A percentile compares a stretch with the other conserved stretches of the same genome.
These are phyloP conservation scores for Trypanosoma cruzi DNA, from an alignment of 208 protist species.

Conservation along the genomic window DNA sequence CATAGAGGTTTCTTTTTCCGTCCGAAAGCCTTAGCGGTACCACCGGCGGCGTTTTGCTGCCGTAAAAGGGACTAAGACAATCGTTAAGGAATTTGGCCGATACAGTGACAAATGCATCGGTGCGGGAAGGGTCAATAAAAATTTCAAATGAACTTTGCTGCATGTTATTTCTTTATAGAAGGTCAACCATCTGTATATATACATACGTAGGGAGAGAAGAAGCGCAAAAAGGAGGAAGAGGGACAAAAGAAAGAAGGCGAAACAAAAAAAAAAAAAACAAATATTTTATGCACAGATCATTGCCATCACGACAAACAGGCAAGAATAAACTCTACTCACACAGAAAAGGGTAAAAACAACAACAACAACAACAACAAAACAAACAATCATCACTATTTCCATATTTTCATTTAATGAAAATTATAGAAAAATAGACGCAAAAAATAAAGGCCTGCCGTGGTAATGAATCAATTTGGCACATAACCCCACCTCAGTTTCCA, in stretches of 20 bases:
- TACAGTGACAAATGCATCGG: constrained; percentile 72
- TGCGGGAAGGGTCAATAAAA: constrained; percentile 45
- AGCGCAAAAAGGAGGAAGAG: no score
- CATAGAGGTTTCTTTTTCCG: constrained; percentile 54
- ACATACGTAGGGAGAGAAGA: no score
- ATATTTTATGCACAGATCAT: background rate
- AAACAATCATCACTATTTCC: background rate
- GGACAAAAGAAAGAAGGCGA: no score
- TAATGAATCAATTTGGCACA: constrained; percentile 33
- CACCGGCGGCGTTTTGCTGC: constrained; percentile 38
- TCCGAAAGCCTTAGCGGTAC: constrained; percentile 62
- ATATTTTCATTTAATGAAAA: background rate
- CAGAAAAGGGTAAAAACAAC: background rate
- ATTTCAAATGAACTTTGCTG: constrained; percentile 54
- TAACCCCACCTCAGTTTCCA: constrained; percentile 85
- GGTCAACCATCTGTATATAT: background rate
- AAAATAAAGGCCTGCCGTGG: background rate
- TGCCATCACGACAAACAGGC: no score
- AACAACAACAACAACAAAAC: background rate
- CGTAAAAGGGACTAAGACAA: constrained; percentile 49
- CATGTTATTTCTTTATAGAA: constrained; percentile 20
- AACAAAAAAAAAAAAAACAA: constrained; percentile 9
- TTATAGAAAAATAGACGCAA: background rate
- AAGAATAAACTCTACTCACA: no score
- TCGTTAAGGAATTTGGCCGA: constrained; percentile 54